These are phyloP conservation scores for Pseudisothecium myosuroides DNA, from an alignment of 225 moss, liverwort and hornwort genomes.

Conservation along the genomic window DNA sequence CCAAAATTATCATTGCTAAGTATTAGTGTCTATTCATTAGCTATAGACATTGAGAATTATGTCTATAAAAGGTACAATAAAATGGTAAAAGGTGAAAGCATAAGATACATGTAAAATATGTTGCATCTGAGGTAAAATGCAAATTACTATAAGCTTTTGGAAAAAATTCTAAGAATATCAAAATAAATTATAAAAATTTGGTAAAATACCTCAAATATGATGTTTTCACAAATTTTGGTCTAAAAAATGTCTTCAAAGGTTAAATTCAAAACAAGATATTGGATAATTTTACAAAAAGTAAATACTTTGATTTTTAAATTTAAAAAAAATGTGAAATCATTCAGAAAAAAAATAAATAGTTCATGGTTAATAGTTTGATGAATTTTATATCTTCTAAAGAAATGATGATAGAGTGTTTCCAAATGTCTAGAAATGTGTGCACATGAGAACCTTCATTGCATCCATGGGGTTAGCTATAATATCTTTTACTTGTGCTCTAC, in stretches of 20 bases:
- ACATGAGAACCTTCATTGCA: neutral
- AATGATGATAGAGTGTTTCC: neutral
- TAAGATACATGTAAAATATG: accelerated
- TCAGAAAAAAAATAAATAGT: neutral
- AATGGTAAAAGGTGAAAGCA: neutral
- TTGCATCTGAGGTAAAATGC: neutral
- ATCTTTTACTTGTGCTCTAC: accelerated
- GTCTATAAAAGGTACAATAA: neutral
- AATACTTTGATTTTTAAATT: neutral
- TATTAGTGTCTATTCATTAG: neutral
- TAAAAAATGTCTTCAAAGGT: too few species aligned
- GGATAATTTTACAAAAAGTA: neutral
- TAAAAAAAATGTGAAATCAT: too few species aligned
- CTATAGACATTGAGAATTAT: neutral
- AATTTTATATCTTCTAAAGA: neutral
- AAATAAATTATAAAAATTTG: neutral
- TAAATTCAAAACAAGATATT: neutral
- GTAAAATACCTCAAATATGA: neutral
- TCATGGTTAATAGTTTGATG: neutral
- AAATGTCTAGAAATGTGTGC: neutral
- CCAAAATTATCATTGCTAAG: neutral
- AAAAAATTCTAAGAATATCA: neutral
- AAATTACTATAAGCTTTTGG: too few species aligned
- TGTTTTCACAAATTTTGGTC: neutral
- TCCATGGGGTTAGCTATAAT: too few species aligned